Evolutionary conservation across 495 filamentous ascomycete genomes (phyloP).

Genomic region (Tricharina praecox): DNA sequence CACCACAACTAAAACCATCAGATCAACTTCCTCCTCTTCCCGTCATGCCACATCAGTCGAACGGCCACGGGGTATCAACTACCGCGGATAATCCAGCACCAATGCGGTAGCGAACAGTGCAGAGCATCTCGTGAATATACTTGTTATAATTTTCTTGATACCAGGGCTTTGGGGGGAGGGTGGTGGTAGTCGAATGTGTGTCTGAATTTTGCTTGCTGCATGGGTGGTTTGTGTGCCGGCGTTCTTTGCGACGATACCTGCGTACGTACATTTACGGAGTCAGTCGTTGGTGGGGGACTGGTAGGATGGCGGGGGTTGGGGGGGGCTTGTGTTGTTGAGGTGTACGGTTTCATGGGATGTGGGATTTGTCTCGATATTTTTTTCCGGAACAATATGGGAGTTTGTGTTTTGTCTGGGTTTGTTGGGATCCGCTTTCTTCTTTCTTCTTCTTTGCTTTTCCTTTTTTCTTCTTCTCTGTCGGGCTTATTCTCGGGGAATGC

Average conservation of each 20-base stretch:
- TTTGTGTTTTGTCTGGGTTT: neutral
- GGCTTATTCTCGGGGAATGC: no score
- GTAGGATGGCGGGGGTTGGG: neutral
- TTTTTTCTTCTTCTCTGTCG: neutral
- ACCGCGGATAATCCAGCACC: neutral
- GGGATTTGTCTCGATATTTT: neutral
- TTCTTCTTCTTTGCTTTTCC: neutral
- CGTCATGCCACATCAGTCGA: neutral
- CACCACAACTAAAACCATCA: neutral
- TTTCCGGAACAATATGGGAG: neutral
- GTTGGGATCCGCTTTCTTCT: neutral
- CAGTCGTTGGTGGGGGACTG: no score
- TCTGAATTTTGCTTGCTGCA: neutral
- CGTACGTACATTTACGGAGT: neutral
- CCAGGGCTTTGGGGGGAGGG: conserved; percentile 1
- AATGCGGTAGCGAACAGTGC: neutral
- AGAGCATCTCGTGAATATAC: neutral
- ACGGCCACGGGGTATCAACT: neutral
- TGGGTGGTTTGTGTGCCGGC: neutral
- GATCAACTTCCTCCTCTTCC: neutral
- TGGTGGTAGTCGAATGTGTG: no score
- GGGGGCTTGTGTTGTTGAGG: neutral
- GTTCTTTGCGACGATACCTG: conserved; percentile 1
- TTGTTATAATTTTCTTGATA: neutral
- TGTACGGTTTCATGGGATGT: neutral